Evolutionary conservation across 2,329 filamentous ascomycete species (phyloP).

Genomic region (Claviceps sp.): DNA sequence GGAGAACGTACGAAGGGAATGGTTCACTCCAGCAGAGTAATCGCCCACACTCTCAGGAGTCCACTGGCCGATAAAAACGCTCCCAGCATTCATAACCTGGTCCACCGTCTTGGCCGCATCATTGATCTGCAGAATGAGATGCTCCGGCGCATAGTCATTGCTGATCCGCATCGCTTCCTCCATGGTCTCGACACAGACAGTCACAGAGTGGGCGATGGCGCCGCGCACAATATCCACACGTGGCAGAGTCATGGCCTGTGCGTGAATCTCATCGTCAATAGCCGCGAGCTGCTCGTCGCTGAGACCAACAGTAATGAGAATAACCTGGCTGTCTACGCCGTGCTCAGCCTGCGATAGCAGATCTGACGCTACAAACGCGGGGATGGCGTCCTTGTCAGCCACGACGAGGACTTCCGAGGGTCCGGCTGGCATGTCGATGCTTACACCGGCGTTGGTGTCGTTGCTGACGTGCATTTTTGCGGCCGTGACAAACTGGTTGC

Average conservation of each 20-base stretch:
- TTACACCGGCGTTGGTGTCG: conserved; percentile 86
- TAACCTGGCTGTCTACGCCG: conserved; percentile 89
- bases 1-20: conserved; percentile 86
- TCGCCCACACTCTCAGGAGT: conserved; percentile 96
- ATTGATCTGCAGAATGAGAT: conserved; percentile 80
- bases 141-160: conserved; percentile 92
- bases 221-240: conserved; percentile 87
- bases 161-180: conserved; percentile 67
- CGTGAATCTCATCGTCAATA: conserved; percentile 84
- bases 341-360: conserved; percentile 93
- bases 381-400: conserved; percentile 76
- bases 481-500: conserved; percentile 96
- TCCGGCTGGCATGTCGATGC: conserved; percentile 97
- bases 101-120: conserved; percentile 63
- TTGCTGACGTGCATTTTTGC: conserved; percentile 98
- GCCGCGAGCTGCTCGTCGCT: conserved; percentile 57
- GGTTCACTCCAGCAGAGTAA: conserved; percentile 95
- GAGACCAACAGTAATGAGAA: conserved; percentile 76
- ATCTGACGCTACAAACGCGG: conserved; percentile 90
- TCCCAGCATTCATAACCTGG: conserved; percentile 82
- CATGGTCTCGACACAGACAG: conserved; percentile 58
- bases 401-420: conserved; percentile 95
- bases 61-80: conserved; percentile 92
- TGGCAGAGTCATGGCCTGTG: conserved; percentile 74
- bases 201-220: conserved; percentile 82